Evolutionary conservation across 805 yeast species (phyloP), one percentile per base, ranked within the genome.

Genomic region (Kuraishia cidri): DNA sequence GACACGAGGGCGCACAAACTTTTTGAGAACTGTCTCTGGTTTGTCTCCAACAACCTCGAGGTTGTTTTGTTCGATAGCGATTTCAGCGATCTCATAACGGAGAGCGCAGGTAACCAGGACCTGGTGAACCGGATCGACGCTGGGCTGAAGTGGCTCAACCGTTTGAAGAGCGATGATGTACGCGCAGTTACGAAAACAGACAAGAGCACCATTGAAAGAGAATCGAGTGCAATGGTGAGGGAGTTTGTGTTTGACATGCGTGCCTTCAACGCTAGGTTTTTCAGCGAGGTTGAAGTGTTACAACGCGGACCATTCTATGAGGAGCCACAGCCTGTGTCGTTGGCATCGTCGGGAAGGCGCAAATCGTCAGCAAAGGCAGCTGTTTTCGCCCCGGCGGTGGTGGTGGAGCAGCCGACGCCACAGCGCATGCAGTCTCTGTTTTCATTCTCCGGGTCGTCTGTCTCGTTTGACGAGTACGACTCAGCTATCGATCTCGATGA

Each of bases 11-110:
- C 86, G 5, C 49, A 54, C 9, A 71, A 77, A 41, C 51, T 87
- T 24, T 62, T 74, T 38, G 62, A 65, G 31, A 69, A 72, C 34
- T 73, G 94, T 47, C 57, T 78, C 17, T 77, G 85, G 78, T 81
- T 70, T 42, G 61, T 84, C 9, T 75, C 70, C 41, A 65, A 71
- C 40, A 84, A 85, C 48, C 55, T 82, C 35, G 86, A 77, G 20
- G 47, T 73, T 3, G 45, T 83, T 11, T 56, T 86, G 22, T 68
- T 74, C 33, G 78, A 75, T 27, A 17, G 23, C 15, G 54, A 55
- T 1, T 60, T 62, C 34, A 37, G 50, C 1, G 54, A 57, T 6
- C 36, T 63, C 21, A 40, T 67, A 1, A 47, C 48, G 7, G 50
- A 53, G 4, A 12, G 19, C 21, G 23, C 20, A n/a, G 23, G 21